Base-by-base conservation (phyloP, 768 basidiomycete species). In the Podaxis sp. region DNA sequence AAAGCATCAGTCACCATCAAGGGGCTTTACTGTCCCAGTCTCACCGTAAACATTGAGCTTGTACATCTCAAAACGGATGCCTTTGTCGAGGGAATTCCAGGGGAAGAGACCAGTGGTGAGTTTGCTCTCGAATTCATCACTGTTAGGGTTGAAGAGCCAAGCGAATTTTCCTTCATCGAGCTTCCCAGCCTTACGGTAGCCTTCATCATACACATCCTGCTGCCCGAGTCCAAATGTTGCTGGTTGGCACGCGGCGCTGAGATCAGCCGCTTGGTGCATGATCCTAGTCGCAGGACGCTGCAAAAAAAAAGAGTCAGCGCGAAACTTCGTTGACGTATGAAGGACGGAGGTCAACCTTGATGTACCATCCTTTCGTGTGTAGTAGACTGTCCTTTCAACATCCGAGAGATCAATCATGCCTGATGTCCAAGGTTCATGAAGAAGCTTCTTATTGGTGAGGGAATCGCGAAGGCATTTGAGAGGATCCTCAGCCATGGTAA, bases 11-110 rank as follows among this genome's bases (percentile, higher is more conserved):
- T 53, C 32, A 38, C 25, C n/a, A 14, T 40, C 27, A 5, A 11
- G 16, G 14, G 2, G n/a, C 1, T 10, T 32, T 32, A 36, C 5
- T n/a, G n/a, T 14, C 40, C 5, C 13, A 5, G 32, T 32, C 32
- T 32, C 57, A 79, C 81, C 74, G 55, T 82, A 80, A 1, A 81
- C 74, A 50, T 81, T 79, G 55, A 81, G 66, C 61, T 82, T 81
- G 66, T 79, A 79, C 5, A 79, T 62, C 62, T 81, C 77, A 0
- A 68, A 64, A 9, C 47, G 62, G 28, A 79, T 66, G 6, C 13
- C 58, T 53, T 5, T 64, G 40, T 35, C 46, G 11, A n/a, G 66
- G 59, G 14, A 61, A 55, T 2, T 64, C 62, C 14, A 70, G 67
- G 16, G 68, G 55, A 11, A 72, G 48, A 5, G 73, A 62, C n/a